Conservation (phyloP, 352 stramenopile species). For the Labyrinthula sp. region DNA sequence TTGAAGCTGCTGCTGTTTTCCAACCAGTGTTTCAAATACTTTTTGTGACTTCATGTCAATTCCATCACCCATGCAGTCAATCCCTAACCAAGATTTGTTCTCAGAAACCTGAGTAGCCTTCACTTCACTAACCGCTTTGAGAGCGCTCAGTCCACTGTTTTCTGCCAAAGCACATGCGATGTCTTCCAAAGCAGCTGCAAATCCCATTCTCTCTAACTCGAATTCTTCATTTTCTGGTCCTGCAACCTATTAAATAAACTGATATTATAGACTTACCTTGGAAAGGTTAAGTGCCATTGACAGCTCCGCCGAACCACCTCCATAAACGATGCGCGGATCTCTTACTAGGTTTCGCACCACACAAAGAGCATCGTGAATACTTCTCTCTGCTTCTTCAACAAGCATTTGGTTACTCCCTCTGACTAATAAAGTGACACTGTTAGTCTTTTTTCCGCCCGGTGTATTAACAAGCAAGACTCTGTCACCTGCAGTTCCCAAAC, state of each 20-base stretch:
- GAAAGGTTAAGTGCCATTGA: constrained; percentile 79
- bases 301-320: constrained; percentile 86
- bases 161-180: constrained; percentile 97
- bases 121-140: constrained; percentile 87
- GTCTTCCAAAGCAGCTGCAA: constrained; percentile 93
- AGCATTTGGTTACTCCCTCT: constrained; percentile 98
- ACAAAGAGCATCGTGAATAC: constrained; percentile 97
- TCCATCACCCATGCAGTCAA: constrained; percentile 71
- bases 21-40: constrained; percentile 98
- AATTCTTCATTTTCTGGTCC: too few species aligned
- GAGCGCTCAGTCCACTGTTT: constrained; percentile 88
- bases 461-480: constrained; percentile 96
- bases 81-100: constrained; percentile 76
- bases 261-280: constrained; percentile 56
- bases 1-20: constrained; percentile 97
- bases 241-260: constrained; percentile 49
- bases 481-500: constrained; percentile 88
- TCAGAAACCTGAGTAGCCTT: constrained; percentile 76
- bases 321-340: constrained; percentile 98
- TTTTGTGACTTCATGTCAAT: constrained; percentile 90
- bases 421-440: constrained; percentile 92
- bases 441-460: constrained; percentile 83
- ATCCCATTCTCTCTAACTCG: constrained; percentile 89
- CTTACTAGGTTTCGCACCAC: constrained; percentile 95
- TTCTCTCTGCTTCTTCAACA: constrained; percentile 94